Evolutionary conservation across 345 rosid genomes (phyloP).

Genomic region (Barbarea vulgaris): DNA sequence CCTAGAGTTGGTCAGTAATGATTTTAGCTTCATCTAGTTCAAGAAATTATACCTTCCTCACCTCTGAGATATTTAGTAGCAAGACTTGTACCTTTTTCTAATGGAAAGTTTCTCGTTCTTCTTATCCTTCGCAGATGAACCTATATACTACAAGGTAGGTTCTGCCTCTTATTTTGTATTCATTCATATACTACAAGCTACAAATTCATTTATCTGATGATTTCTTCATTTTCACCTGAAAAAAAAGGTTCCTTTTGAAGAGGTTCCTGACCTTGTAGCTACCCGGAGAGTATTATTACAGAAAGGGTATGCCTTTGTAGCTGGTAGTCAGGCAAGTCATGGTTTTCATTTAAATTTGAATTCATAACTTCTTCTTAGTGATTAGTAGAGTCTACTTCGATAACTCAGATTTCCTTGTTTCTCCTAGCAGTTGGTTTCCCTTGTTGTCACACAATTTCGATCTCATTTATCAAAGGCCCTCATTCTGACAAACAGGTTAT

Average conservation of each 20-base stretch:
- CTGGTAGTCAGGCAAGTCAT: conserved; percentile 67
- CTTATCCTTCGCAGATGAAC: conserved; percentile 58
- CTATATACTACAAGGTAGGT: conserved; percentile 73
- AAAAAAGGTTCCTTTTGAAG: conserved; percentile 97
- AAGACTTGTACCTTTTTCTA: conserved; percentile 24
- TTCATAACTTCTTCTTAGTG: background rate
- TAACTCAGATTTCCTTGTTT: conserved; percentile 7
- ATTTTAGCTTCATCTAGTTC: background rate
- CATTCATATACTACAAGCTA: conserved; percentile 12
- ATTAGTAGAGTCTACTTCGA: background rate
- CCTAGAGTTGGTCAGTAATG: background rate
- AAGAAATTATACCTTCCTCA: background rate
- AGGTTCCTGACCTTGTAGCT: conserved; percentile 94
- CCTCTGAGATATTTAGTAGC: conserved; percentile 14
- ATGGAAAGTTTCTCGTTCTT: conserved; percentile 11
- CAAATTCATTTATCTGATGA: background rate
- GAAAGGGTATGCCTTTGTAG: conserved; percentile 85
- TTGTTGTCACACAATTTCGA: conserved; percentile 80
- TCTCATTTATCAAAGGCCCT: conserved; percentile 82
- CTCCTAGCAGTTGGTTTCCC: conserved; percentile 69
- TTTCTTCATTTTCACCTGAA: conserved; percentile 4
- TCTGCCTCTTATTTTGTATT: conserved; percentile 17
- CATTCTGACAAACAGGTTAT: conserved; percentile 79
- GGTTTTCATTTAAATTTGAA: conserved; percentile 16
- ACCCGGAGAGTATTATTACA: conserved; percentile 68